Evolutionary conservation across 192 early-diverging fungal genomes (phyloP).

Genomic region (Backusella liffmaniae): DNA sequence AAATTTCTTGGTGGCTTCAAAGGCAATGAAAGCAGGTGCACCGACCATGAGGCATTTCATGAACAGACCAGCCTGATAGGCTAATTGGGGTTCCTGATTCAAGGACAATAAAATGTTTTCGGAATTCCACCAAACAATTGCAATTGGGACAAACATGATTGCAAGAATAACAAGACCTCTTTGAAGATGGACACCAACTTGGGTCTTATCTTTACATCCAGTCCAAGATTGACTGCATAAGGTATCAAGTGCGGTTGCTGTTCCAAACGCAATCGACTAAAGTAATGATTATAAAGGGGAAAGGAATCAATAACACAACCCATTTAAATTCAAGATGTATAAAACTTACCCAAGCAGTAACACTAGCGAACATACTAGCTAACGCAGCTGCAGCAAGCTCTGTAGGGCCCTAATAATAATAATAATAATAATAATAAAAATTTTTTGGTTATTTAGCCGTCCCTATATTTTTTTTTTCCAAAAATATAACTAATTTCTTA

Average conservation of each 20-base stretch:
- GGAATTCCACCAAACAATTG: constrained; percentile 67
- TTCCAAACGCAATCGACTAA: constrained; percentile 56
- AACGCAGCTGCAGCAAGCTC: constrained; percentile 71
- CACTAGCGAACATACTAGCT: constrained; percentile 70
- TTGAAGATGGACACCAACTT: constrained; percentile 77
- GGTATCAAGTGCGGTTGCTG: constrained; percentile 74
- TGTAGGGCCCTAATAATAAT: constrained; percentile 36
- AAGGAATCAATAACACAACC: no score
- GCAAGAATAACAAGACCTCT: constrained; percentile 76
- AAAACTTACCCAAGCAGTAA: constrained; percentile 51
- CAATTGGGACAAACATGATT: constrained; percentile 69
- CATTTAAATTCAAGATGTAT: constrained; percentile 29
- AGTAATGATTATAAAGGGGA: not conserved
- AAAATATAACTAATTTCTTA: not conserved
- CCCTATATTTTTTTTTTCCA: constrained; percentile 2
- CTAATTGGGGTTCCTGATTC: constrained; percentile 73
- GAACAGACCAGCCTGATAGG: constrained; percentile 65
- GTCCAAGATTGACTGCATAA: constrained; percentile 74
- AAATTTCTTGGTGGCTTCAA: constrained; percentile 85
- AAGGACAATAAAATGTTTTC: constrained; percentile 65
- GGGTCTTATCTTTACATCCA: constrained; percentile 57
- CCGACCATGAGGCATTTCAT: constrained; percentile 69
- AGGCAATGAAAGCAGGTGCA: constrained; percentile 71
- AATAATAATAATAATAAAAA: constrained; percentile 23
- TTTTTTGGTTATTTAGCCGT: not conserved